A percentile compares a stretch with the other conserved stretches of the same genome.
Conservation (phyloP, 441 rosid species). For the Monsonia emarginata region DNA sequence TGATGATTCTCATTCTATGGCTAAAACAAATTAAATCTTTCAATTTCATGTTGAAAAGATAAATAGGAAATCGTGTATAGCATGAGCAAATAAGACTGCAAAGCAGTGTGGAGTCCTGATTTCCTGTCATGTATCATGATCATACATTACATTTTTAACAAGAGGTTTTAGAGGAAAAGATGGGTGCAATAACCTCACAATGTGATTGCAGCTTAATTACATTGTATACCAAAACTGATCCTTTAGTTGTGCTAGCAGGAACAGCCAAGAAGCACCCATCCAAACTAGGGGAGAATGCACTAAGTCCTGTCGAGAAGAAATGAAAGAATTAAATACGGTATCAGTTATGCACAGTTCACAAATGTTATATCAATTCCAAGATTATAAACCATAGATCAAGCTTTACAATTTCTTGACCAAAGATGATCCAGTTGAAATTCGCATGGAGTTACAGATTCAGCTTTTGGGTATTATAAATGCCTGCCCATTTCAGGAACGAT, state of each 20-base stretch:
- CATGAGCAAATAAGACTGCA: background rate
- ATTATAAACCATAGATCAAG: background rate
- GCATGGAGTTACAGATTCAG: too few species aligned
- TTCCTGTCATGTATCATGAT: background rate
- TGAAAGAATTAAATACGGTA: background rate
- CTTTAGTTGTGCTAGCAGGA: constrained; percentile 72
- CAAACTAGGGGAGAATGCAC: constrained; percentile 70
- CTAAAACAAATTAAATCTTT: too few species aligned
- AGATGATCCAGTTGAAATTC: background rate
- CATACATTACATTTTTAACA: background rate
- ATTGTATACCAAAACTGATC: constrained; percentile 74
- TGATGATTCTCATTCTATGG: too few species aligned
- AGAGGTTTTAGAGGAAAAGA: constrained; percentile 4
- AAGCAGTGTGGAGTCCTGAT: background rate
- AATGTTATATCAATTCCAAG: background rate
- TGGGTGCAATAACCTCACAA: constrained; percentile 52
- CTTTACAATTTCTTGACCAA: background rate
- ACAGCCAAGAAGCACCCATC: constrained; percentile 87
- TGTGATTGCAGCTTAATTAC: constrained; percentile 69
- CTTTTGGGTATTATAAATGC: too few species aligned
- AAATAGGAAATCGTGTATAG: background rate
- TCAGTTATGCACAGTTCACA: background rate
- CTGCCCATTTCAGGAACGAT: too few species aligned
- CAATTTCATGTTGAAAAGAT: too few species aligned
- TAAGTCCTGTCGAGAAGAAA: constrained; percentile 39